Base-by-base conservation (phyloP, 2,329 filamentous ascomycete species). In the Venturia asperata region DNA sequence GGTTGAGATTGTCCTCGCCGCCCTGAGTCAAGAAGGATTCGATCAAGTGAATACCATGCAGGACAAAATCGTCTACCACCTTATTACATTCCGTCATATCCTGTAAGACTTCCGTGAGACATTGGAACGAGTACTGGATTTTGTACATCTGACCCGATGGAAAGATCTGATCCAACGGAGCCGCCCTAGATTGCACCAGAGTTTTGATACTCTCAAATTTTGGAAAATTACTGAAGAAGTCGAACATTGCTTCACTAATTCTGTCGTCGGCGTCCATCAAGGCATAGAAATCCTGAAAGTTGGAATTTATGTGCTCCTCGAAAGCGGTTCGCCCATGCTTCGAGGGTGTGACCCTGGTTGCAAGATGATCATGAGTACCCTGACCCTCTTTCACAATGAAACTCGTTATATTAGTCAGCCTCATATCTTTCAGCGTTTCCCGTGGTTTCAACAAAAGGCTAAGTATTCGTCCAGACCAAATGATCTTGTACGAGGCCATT, bases 201-300 rank as follows among this genome's bases (percentile, higher is more conserved):
- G n/a, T 49, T n/a, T 27, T 41, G 27, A 66, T 27, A 10, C n/a
- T 49, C 49, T 64, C 34, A 56, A 45, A 24, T 21, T 34, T 34
- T n/a, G 61, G 61, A 21, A 67, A 66, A 11, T 65, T 64, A 39
- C 63, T 64, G 71, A 68, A 60, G 43, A 67, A 67, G 17, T 56
- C 34, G 49, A 49, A 62, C n/a, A 56, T 62, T 4, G 70, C 65
- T 65, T 69, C 69, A 66, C 75, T 77, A 19, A 72, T 72, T 2
- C 65, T 64, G 66, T 92, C 87, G 56, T 90, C 84, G 77, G 92
- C 83, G 68, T 86, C 85, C 64, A 97, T 81, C 71, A 93, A 89
- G 55, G 85, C 83, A 82, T 94, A 96, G 30, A 99, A 77, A 67
- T 93, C 87, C 64, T 90, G 83, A 71, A 96, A 96, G 74, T 95